Evolutionary conservation across 129 eudicot species (phyloP).

Genomic region (Rutidosis leptorrhynchoides): DNA sequence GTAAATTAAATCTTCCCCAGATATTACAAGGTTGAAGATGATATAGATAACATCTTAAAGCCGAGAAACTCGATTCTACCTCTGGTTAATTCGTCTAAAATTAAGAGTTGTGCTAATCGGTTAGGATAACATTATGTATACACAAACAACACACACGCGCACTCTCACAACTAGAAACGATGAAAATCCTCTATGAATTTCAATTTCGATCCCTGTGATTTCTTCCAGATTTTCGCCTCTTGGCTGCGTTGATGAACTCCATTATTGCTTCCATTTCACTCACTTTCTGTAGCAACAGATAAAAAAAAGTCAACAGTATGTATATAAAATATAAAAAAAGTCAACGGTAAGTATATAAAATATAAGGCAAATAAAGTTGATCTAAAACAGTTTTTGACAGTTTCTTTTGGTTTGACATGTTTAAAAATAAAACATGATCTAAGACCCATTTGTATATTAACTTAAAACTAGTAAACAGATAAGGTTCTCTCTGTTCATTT

Average conservation of each 20-base stretch:
- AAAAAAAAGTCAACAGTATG: background rate
- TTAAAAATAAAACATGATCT: too few relatives aligned
- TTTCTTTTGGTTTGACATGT: background rate
- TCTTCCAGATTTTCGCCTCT: constrained; percentile 54
- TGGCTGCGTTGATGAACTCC: constrained; percentile 84
- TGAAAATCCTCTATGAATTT: constrained; percentile 20
- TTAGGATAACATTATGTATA: constrained; percentile 45
- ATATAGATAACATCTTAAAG: constrained; percentile 24
- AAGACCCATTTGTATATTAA: background rate
- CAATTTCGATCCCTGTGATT: constrained; percentile 38
- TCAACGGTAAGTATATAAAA: background rate
- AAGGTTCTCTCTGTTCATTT: too few relatives aligned
- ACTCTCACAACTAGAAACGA: constrained; percentile 16
- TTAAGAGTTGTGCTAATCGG: constrained; percentile 46
- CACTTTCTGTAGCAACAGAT: constrained; percentile 49
- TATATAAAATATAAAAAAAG: too few relatives aligned
- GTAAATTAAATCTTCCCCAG: constrained; percentile 16
- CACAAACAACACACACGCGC: constrained; percentile 43
- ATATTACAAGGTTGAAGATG: constrained; percentile 43
- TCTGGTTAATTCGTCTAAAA: constrained; percentile 30
- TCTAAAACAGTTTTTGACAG: background rate
- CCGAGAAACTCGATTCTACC: constrained; percentile 35
- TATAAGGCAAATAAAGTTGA: background rate
- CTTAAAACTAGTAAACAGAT: background rate
- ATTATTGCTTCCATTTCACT: constrained; percentile 79